A percentile compares a stretch with the other conserved stretches of the same genome.
phyloP scores from a whole-genome alignment of 2,329 filamentous ascomycete species.

The Ascochyta fabae region DNA sequence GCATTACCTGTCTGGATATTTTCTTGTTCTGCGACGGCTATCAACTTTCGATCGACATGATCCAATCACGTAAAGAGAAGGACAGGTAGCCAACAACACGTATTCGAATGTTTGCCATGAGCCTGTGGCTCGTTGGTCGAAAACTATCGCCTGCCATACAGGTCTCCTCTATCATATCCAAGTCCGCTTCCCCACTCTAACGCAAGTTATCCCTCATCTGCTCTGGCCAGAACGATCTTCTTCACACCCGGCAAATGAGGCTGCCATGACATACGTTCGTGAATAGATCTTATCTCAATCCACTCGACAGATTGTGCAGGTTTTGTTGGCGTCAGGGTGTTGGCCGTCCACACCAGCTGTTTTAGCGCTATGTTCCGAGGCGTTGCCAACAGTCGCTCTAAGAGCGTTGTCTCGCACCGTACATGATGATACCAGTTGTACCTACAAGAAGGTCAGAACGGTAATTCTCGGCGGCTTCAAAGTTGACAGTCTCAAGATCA shows the following conservation, averaged over 20 bases:
- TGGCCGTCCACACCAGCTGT: slow-evolving; percentile 10
- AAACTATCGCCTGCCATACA: neutral
- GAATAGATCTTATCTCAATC: slow-evolving; percentile 2
- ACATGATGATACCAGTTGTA: neutral
- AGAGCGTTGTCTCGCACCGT: neutral
- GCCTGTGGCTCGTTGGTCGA: too few relatives aligned
- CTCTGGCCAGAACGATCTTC: neutral
- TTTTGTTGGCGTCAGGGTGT: neutral
- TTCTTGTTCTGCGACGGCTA: too few relatives aligned
- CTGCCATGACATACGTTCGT: neutral
- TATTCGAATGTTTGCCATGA: too few relatives aligned
- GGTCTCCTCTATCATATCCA: neutral
- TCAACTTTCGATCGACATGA: too few relatives aligned
- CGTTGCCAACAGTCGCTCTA: slow-evolving; percentile 1
- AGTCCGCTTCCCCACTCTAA: too few relatives aligned
- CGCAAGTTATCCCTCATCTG: neutral
- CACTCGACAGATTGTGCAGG: neutral
- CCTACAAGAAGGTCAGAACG: neutral
- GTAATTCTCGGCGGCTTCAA: neutral
- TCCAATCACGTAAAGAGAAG: too few relatives aligned
- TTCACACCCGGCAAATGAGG: neutral
- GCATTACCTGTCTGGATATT: neutral
- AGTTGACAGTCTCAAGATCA: neutral
- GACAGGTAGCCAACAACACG: too few relatives aligned
- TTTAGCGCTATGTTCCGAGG: neutral